A percentile compares a stretch with the other conserved stretches of the same genome.
These are phyloP conservation scores for Liquidambar formosana DNA, from an alignment of 164 flowering plant species.

Conservation along the genomic window DNA sequence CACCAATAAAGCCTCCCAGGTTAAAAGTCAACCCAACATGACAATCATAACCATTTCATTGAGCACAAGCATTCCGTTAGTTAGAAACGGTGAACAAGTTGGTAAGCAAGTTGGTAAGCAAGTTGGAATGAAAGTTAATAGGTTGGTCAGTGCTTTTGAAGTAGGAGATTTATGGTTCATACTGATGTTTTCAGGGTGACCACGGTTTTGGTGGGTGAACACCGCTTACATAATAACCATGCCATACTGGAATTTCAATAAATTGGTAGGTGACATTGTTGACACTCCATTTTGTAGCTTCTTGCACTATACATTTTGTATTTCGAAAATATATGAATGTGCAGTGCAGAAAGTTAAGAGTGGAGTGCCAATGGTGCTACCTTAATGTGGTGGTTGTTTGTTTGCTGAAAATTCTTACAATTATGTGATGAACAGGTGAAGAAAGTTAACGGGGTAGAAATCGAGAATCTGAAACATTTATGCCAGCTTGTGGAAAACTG, in stretches of 20 bases:
- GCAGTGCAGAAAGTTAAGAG: no score
- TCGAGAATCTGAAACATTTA: conserved; percentile 75
- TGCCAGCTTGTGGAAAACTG: conserved; percentile 70
- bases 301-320: no score
- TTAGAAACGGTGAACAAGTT: no score
- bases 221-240: background rate
- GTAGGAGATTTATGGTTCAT: background rate
- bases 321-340: no score
- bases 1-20: no score
- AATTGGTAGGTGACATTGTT: background rate
- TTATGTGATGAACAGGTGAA: conserved; percentile 51
- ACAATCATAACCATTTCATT: background rate
- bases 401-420: background rate
- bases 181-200: background rate
- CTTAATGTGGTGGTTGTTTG: background rate
- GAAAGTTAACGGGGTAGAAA: conserved; percentile 69
- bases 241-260: background rate
- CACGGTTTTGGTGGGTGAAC: background rate
- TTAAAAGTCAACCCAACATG: no score
- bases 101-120: no score
- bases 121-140: no score
- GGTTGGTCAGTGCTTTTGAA: background rate
- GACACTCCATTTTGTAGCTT: no score
- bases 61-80: background rate
- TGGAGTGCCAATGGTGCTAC: no score